Evolutionary conservation across 345 rosid species (phyloP), one percentile per base, ranked within the genome.

Genomic region (Camelina laxa): DNA sequence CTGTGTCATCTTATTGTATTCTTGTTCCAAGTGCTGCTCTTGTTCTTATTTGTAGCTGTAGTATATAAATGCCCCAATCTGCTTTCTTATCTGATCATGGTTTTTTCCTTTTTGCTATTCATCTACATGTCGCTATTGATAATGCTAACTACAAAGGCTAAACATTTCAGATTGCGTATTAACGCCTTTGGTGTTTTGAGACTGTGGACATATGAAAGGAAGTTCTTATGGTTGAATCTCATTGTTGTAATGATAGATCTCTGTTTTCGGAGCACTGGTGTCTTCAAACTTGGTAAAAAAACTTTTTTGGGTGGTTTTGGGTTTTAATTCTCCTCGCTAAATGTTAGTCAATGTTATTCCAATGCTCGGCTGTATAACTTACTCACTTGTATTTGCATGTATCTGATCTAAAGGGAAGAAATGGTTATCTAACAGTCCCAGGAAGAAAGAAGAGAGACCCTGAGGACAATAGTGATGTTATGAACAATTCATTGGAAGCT

Each of bases 371-470:
- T 64, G 13, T 50, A 41, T 72, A 42, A n/a, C 56, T 58, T 56
- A 3, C 24, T 48, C 5, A 20, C 60, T 16, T 77, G 61, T 39
- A 19, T 70, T 70, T 70, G 16, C 70, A 82, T 93, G n/a, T n/a
- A n/a, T 75, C 38, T 68, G 89, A 83, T 77, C 76, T 70, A n/a
- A 84, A 83, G 84, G 91, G 90, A 31, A 90, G 92, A 80, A 85
- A 72, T 74, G 84, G 59, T 36, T 72, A 85, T 85, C 92, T 85
- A 35, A 69, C 93, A 21, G 79, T 86, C 56, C 85, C 87, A 1
- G 70, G 76, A 24, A 92, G 84, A 83, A 95, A 88, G 90, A 92
- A 81, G 80, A 86, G 75, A 77, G 87, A 88, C 42, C 65, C 55
- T 15, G 90, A 79, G 39, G 93, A 86, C 13, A 78, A 80, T 67